phyloP scores from a whole-genome alignment of 169 alveolate genomes.

The Babesia bigemina region DNA sequence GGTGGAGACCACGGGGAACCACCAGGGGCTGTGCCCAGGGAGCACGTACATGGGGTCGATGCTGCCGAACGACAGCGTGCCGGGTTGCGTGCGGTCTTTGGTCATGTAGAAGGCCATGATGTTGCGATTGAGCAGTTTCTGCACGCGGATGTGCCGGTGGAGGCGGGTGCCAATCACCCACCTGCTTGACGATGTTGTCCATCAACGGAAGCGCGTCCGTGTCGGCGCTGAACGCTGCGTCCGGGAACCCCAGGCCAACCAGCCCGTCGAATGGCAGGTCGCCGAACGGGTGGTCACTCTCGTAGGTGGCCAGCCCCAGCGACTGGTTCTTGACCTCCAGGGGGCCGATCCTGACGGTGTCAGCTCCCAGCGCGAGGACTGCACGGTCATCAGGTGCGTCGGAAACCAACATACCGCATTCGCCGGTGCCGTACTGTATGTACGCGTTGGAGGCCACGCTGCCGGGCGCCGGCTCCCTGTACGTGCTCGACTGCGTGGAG shows the following conservation, averaged over 20 bases:
- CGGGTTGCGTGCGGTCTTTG: conserved; percentile 65
- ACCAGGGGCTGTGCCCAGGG: conserved; percentile 80
- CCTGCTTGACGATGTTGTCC: conserved; percentile 59
- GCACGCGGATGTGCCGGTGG: neutral
- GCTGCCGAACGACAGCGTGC: conserved; percentile 79
- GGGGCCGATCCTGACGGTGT: conserved; percentile 70
- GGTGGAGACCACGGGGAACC: conserved; percentile 88
- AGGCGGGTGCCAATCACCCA: neutral
- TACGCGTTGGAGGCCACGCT: conserved; percentile 63
- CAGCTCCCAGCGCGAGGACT: conserved; percentile 76
- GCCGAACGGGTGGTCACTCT: conserved; percentile 85
- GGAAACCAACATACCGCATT: conserved; percentile 55
- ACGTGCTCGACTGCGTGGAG: conserved; percentile 79
- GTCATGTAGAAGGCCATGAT: conserved; percentile 86
- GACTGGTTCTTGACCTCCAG: conserved; percentile 83
- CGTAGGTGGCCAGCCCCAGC: conserved; percentile 86
- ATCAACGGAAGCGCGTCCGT: conserved; percentile 39
- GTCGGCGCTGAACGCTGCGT: conserved; percentile 40
- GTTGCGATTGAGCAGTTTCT: conserved; percentile 81
- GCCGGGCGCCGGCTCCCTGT: conserved; percentile 22
- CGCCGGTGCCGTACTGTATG: conserved; percentile 80
- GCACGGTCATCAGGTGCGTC: neutral
- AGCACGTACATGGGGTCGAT: conserved; percentile 84
- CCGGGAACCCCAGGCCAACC: conserved; percentile 92
- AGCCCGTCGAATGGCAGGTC: conserved; percentile 92